These are phyloP conservation scores for Nigrospora oryzae DNA, from an alignment of 2,329 filamentous ascomycete species.

Conservation along the genomic window DNA sequence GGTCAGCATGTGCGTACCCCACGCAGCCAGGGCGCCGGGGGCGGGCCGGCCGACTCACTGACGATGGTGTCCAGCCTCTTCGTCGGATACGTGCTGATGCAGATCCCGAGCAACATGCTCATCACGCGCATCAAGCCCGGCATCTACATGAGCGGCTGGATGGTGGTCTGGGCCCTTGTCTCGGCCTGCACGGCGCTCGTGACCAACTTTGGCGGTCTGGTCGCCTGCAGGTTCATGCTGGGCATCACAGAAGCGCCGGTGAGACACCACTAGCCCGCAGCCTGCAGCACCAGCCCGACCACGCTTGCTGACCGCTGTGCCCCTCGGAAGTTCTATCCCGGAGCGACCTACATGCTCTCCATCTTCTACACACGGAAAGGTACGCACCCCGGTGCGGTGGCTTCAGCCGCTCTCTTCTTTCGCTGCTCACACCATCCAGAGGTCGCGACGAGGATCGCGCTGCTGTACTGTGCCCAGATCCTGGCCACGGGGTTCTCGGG, in stretches of 20 bases:
- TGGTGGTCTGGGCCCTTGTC: slow-evolving; percentile 32
- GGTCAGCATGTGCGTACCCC: slow-evolving; percentile 20
- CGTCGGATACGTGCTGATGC: slow-evolving; percentile 17
- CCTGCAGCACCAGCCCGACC: not conserved
- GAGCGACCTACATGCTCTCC: slow-evolving; percentile 3
- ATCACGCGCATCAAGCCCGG: slow-evolving; percentile 31
- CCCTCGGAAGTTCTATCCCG: slow-evolving; percentile 1
- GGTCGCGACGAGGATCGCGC: slow-evolving; percentile 18
- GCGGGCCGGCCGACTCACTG: slow-evolving; percentile 24
- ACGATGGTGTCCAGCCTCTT: slow-evolving; percentile 19
- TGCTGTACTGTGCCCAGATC: slow-evolving; percentile 26
- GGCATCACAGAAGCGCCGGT: slow-evolving; percentile 6
- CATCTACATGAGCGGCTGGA: slow-evolving; percentile 29
- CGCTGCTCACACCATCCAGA: not conserved
- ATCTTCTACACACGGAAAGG: slow-evolving; percentile 2
- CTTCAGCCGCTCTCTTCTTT: not conserved
- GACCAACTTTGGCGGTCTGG: slow-evolving; percentile 25
- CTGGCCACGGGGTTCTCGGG: slow-evolving; percentile 43
- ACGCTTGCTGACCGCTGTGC: too few species aligned
- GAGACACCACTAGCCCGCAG: too few species aligned
- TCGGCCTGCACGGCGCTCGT: slow-evolving; percentile 29
- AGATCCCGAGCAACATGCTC: slow-evolving; percentile 30
- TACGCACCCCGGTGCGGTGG: not conserved
- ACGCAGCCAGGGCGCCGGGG: not conserved
- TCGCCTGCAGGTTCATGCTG: slow-evolving; percentile 21